Evolutionary conservation across 2,329 filamentous ascomycete genomes (phyloP).

Genomic region (Talaromyces piceae): DNA sequence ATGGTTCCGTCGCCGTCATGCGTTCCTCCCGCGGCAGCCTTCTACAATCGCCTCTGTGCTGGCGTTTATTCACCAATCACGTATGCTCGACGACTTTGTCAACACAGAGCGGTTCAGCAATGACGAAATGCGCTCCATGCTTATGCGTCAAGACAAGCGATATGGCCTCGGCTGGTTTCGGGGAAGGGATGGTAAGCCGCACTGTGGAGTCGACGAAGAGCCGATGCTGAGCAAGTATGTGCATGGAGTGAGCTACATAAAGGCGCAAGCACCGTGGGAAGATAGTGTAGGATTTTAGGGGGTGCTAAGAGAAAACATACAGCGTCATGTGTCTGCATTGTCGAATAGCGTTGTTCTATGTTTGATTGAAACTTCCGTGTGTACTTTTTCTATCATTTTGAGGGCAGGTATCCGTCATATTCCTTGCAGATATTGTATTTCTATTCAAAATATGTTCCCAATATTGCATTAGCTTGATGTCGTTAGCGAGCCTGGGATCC

Average conservation of each 20-base stretch:
- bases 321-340: too few relatives aligned
- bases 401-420: too few relatives aligned
- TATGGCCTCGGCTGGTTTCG: slow-evolving; percentile 73
- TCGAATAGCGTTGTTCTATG: too few relatives aligned
- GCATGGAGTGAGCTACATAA: slow-evolving; percentile 44
- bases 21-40: slow-evolving; percentile 70
- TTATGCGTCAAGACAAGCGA: slow-evolving; percentile 55
- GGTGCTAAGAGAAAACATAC: background rate
- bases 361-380: too few relatives aligned
- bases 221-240: slow-evolving; percentile 59
- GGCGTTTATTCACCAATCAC: slow-evolving; percentile 71
- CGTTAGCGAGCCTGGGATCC: too few relatives aligned
- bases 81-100: slow-evolving; percentile 71
- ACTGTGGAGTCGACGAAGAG: slow-evolving; percentile 73
- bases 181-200: slow-evolving; percentile 63
- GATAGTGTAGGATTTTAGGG: slow-evolving; percentile 5
- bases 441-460: too few relatives aligned
- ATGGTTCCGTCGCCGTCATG: slow-evolving; percentile 55
- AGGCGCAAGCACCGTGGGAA: slow-evolving; percentile 22
- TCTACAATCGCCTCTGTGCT: slow-evolving; percentile 70
- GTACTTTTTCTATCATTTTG: too few relatives aligned
- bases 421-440: too few relatives aligned
- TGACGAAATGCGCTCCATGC: slow-evolving; percentile 52
- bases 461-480: too few relatives aligned
- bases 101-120: slow-evolving; percentile 58